Conservation (phyloP, 2,329 filamentous ascomycete genomes). For the Neonectria coccinea region DNA sequence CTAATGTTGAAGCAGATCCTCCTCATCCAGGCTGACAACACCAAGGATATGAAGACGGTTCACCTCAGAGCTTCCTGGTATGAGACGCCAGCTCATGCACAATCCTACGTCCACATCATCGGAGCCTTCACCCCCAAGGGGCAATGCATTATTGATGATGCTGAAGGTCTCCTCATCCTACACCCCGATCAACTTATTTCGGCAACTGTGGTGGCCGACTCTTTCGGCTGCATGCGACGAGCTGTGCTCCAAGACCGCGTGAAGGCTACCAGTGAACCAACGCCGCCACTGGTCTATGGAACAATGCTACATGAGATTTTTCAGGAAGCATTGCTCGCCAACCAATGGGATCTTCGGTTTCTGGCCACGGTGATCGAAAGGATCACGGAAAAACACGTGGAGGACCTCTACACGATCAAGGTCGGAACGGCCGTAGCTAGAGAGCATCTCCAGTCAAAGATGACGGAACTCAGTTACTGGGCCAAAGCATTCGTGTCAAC, state of each 20-base stretch:
- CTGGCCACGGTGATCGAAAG: slow-evolving; percentile 74
- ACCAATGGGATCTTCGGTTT: slow-evolving; percentile 80
- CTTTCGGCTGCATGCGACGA: slow-evolving; percentile 89
- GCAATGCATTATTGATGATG: slow-evolving; percentile 85
- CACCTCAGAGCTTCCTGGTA: slow-evolving; percentile 88
- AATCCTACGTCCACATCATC: slow-evolving; percentile 87
- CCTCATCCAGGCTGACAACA: slow-evolving; percentile 82
- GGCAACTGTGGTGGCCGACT: slow-evolving; percentile 95
- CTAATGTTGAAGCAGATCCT: slow-evolving; percentile 69
- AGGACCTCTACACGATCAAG: slow-evolving; percentile 90
- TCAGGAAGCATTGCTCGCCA: slow-evolving; percentile 86
- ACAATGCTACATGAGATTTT: slow-evolving; percentile 96
- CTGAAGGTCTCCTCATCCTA: slow-evolving; percentile 85
- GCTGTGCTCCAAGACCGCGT: slow-evolving; percentile 95
- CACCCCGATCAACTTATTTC: slow-evolving; percentile 97
- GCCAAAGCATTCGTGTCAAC: slow-evolving; percentile 82
- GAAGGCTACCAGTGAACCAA: slow-evolving; percentile 86
- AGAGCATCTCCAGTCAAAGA: slow-evolving; percentile 85
- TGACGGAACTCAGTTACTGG: slow-evolving; percentile 85
- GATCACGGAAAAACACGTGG: slow-evolving; percentile 81
- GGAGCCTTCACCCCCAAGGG: slow-evolving; percentile 78
- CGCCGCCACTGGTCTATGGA: slow-evolving; percentile 87
- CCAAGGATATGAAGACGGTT: slow-evolving; percentile 73
- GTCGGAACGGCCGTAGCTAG: slow-evolving; percentile 78
- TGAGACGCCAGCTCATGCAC: slow-evolving; percentile 79